phyloP scores from a whole-genome alignment of 805 yeast species.

The Nakazawaea laoshanensis region DNA sequence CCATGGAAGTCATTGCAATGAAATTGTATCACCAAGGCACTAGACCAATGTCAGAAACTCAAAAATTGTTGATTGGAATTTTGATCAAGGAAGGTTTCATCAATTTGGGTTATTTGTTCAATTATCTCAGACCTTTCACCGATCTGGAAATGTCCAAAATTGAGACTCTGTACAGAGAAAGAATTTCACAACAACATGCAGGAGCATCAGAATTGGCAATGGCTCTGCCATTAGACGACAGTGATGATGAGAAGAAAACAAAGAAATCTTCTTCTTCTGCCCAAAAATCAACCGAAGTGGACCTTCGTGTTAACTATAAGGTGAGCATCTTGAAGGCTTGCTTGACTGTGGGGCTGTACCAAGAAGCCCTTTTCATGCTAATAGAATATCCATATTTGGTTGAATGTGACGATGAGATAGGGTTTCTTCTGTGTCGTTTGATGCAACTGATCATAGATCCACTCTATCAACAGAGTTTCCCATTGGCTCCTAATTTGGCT shows the following conservation, averaged over 20 bases:
- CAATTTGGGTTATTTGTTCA: constrained; percentile 52
- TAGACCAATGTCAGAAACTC: constrained; percentile 31
- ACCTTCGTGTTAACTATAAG: constrained; percentile 22
- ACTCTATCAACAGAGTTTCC: constrained; percentile 24
- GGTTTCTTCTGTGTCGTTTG: constrained; percentile 38
- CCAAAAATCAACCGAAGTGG: constrained; percentile 12
- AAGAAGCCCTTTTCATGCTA: constrained; percentile 53
- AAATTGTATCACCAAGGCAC: constrained; percentile 23
- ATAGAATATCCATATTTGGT: constrained; percentile 56
- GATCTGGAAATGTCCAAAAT: constrained; percentile 31
- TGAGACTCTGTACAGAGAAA: constrained; percentile 41
- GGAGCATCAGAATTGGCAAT: constrained; percentile 74
- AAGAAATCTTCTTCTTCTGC: constrained; percentile 5
- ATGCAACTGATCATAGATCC: constrained; percentile 43
- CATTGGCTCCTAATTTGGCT: constrained; percentile 2
- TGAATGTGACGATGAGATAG: constrained; percentile 39
- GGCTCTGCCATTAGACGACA: constrained; percentile 76
- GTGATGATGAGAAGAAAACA: constrained; percentile 36
- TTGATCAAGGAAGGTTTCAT: constrained; percentile 61
- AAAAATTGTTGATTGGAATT: constrained; percentile 38
- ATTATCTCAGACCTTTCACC: constrained; percentile 45
- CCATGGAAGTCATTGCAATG: constrained; percentile 46
- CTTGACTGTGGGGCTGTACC: constrained; percentile 50
- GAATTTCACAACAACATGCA: constrained; percentile 39
- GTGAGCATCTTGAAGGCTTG: constrained; percentile 41